These are phyloP conservation scores for Austroboletus novae-zelandiae DNA, from an alignment of 1,284 basidiomycete species.

Conservation along the genomic window DNA sequence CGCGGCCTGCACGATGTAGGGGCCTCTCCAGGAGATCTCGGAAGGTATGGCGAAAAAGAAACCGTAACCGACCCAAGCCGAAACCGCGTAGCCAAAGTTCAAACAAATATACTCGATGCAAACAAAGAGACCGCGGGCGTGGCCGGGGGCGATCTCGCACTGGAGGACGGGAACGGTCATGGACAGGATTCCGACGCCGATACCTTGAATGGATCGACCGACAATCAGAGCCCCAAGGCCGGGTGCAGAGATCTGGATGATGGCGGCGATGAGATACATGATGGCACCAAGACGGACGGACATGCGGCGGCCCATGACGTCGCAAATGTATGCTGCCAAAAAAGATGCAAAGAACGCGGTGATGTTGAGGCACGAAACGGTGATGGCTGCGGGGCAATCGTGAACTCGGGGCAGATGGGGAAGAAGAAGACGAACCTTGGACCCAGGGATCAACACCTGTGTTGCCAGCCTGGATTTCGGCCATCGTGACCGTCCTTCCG, in stretches of 20 bases:
- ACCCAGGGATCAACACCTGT: slow-evolving; percentile 47
- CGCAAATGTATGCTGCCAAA: slow-evolving; percentile 47
- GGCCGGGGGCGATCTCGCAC: slow-evolving; percentile 53
- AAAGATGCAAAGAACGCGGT: slow-evolving; percentile 49
- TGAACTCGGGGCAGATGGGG: slow-evolving; percentile 3
- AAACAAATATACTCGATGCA: slow-evolving; percentile 53
- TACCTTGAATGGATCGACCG: slow-evolving; percentile 48
- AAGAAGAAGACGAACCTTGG: slow-evolving; percentile 36
- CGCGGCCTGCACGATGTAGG: slow-evolving; percentile 48
- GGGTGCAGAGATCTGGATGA: slow-evolving; percentile 46
- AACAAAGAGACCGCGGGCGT: slow-evolving; percentile 51
- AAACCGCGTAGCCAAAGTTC: slow-evolving; percentile 48
- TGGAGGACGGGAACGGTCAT: slow-evolving; percentile 54
- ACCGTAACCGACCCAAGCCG: slow-evolving; percentile 51
- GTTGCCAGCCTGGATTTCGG: slow-evolving; percentile 40
- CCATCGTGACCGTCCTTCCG: slow-evolving; percentile 39
- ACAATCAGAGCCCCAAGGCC: slow-evolving; percentile 43
- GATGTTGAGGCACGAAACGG: slow-evolving; percentile 50
- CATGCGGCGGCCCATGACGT: slow-evolving; percentile 47
- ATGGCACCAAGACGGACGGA: slow-evolving; percentile 47
- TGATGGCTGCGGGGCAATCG: slow-evolving; percentile 39
- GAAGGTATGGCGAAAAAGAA: slow-evolving; percentile 50
- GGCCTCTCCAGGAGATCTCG: slow-evolving; percentile 54
- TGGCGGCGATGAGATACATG: slow-evolving; percentile 46
- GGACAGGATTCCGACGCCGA: slow-evolving; percentile 49